A percentile compares a stretch with the other conserved stretches of the same genome.
Evolutionary conservation across 768 basidiomycete genomes (phyloP).

Genomic region (Termitomyces sp.): DNA sequence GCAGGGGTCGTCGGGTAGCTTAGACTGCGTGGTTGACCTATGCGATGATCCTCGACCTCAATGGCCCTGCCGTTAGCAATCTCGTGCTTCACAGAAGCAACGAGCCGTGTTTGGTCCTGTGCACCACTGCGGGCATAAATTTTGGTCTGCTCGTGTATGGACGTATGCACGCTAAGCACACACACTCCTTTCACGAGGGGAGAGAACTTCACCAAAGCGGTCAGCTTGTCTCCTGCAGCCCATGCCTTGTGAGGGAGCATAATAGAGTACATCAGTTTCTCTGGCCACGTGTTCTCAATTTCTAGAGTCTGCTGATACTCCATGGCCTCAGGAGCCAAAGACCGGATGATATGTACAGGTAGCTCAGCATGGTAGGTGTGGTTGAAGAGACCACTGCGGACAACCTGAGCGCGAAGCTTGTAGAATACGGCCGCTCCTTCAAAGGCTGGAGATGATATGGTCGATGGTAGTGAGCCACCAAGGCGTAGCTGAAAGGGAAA

Average conservation of each 20-base stretch:
- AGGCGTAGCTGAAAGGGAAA: conserved; percentile 91
- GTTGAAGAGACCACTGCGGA: conserved; percentile 64
- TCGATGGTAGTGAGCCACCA: conserved; percentile 81
- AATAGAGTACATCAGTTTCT: conserved; percentile 93
- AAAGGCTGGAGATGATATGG: conserved; percentile 46
- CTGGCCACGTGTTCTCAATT: conserved; percentile 96
- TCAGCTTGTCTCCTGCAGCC: conserved; percentile 83
- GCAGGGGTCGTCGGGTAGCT: conserved; percentile 10
- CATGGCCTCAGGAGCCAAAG: conserved; percentile 74
- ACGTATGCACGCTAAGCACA: conserved; percentile 60
- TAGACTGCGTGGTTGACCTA: conserved; percentile 10
- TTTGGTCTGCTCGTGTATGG: conserved; percentile 72
- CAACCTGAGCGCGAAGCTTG: conserved; percentile 83
- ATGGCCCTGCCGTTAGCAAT: conserved; percentile 55
- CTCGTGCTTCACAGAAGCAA: conserved; percentile 63
- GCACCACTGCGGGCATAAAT: conserved; percentile 44
- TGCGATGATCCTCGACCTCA: conserved; percentile 22
- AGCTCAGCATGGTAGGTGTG: conserved; percentile 57
- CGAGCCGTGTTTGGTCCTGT: conserved; percentile 56
- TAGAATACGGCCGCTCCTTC: conserved; percentile 73
- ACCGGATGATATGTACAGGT: conserved; percentile 65
- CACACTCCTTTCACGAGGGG: conserved; percentile 81
- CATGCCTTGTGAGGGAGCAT: conserved; percentile 95
- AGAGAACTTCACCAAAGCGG: conserved; percentile 79
- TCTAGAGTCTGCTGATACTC: conserved; percentile 97